Conservation (phyloP, 768 basidiomycete genomes). For the Tulasnella sp. region DNA sequence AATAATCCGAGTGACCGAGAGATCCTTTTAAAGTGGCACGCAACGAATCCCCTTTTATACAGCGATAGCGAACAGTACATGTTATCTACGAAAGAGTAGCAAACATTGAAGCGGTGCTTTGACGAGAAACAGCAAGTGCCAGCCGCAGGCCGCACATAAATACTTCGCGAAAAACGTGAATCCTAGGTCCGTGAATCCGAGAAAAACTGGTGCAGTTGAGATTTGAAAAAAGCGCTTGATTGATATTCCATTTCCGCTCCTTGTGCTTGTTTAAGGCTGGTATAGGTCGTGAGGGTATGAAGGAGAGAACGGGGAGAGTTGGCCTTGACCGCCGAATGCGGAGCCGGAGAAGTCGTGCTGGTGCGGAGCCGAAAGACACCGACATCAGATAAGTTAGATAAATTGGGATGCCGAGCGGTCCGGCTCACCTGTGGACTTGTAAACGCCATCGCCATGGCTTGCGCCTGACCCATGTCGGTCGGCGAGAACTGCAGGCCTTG, state of each 20-base stretch:
- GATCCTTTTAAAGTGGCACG: not conserved
- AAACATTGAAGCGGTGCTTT: not conserved
- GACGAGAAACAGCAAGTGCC: not conserved
- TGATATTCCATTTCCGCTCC: not conserved
- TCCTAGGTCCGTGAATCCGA: not conserved
- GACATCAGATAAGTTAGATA: constrained; percentile 5
- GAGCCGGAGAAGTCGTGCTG: constrained; percentile 9
- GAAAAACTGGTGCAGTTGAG: not conserved
- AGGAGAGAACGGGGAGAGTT: not conserved
- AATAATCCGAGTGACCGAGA: not conserved
- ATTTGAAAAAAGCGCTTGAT: not conserved
- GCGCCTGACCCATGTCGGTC: constrained; percentile 13
- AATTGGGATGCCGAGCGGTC: not conserved
- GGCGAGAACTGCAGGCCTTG: constrained; percentile 8
- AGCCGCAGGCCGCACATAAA: not conserved
- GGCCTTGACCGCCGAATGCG: not conserved
- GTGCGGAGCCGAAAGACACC: not conserved
- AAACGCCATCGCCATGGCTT: constrained; percentile 16
- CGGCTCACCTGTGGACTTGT: not conserved
- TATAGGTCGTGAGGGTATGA: constrained; percentile 15
- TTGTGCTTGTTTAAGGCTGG: not conserved
- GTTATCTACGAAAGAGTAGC: not conserved
- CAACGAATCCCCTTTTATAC: not conserved
- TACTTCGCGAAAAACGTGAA: not conserved
- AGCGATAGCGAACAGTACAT: not conserved